These are phyloP conservation scores for Jatropha curcas DNA, from an alignment of 345 rosid genomes.

Conservation along the genomic window DNA sequence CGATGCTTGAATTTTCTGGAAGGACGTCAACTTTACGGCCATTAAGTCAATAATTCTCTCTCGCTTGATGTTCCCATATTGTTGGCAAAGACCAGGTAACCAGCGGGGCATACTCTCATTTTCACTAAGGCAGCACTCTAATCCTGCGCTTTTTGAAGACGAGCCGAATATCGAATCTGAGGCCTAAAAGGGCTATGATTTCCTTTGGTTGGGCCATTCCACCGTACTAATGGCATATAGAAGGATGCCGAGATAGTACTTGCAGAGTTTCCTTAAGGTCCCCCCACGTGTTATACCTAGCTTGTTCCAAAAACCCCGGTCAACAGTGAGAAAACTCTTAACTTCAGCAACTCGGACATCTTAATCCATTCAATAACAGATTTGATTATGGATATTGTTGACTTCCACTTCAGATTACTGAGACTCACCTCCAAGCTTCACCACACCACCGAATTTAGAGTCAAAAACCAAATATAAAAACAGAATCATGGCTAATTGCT, in stretches of 20 bases:
- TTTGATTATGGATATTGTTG: conserved; percentile 37
- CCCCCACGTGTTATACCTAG: conserved; percentile 66
- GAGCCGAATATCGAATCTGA: conserved; percentile 49
- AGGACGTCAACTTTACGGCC: conserved; percentile 25
- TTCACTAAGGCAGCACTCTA: conserved; percentile 40
- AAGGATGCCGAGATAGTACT: conserved; percentile 54
- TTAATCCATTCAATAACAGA: conserved; percentile 55
- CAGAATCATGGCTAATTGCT: conserved; percentile 34
- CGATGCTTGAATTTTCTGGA: conserved; percentile 33
- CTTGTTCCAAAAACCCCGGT: conserved; percentile 61
- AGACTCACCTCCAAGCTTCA: conserved; percentile 60
- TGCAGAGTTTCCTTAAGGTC: conserved; percentile 61
- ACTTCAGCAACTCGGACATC: conserved; percentile 49
- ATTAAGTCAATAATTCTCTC: conserved; percentile 52
- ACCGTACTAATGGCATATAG: conserved; percentile 51
- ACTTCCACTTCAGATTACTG: conserved; percentile 36
- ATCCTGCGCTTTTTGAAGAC: conserved; percentile 51
- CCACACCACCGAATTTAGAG: conserved; percentile 60
- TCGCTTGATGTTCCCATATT: conserved; percentile 33
- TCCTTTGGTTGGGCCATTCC: conserved; percentile 55
- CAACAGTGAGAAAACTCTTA: conserved; percentile 47
- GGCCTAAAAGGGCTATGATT: conserved; percentile 50
- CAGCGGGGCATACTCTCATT: conserved; percentile 35
- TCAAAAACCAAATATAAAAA: conserved; percentile 54
- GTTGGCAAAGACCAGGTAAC: conserved; percentile 41